A percentile compares a stretch with the other conserved stretches of the same genome.
These are phyloP conservation scores for Tulasnella sp. DNA, from an alignment of 768 basidiomycete species.

Conservation along the genomic window DNA sequence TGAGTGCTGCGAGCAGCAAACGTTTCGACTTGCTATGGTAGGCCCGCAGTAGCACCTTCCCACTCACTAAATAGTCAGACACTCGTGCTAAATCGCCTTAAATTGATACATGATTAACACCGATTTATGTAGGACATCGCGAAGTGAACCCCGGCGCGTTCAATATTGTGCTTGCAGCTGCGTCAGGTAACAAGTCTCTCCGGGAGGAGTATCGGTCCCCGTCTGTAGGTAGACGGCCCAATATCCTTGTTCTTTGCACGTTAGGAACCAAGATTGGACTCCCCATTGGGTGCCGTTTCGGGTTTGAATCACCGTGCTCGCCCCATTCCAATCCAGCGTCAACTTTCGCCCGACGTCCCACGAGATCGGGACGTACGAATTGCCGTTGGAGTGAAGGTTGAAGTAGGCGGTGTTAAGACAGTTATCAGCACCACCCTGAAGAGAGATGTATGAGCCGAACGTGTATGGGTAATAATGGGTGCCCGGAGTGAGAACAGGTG, in stretches of 20 bases:
- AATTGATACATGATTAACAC: not conserved
- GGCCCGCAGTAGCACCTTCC: too few species aligned
- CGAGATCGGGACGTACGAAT: not conserved
- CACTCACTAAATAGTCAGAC: too few species aligned
- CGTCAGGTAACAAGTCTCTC: not conserved
- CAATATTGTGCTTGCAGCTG: not conserved
- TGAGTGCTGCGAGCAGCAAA: too few species aligned
- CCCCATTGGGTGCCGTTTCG: not conserved
- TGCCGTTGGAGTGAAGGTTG: not conserved
- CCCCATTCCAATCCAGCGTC: not conserved
- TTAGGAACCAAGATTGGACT: not conserved
- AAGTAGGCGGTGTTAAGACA: not conserved
- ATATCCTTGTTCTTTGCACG: not conserved
- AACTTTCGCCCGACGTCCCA: not conserved
- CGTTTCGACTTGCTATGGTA: too few species aligned
- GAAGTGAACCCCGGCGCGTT: not conserved
- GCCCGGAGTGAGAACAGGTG: not conserved
- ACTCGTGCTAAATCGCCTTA: not conserved
- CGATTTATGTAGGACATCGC: not conserved
- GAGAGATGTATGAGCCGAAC: not conserved
- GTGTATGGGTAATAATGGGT: not conserved
- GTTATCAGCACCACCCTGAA: not conserved
- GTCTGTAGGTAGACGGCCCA: not conserved
- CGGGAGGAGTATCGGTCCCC: not conserved
- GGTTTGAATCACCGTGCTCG: not conserved